These are phyloP conservation scores for Botrytis hyacinthi DNA, from an alignment of 2,329 filamentous ascomycete genomes.

Conservation along the genomic window DNA sequence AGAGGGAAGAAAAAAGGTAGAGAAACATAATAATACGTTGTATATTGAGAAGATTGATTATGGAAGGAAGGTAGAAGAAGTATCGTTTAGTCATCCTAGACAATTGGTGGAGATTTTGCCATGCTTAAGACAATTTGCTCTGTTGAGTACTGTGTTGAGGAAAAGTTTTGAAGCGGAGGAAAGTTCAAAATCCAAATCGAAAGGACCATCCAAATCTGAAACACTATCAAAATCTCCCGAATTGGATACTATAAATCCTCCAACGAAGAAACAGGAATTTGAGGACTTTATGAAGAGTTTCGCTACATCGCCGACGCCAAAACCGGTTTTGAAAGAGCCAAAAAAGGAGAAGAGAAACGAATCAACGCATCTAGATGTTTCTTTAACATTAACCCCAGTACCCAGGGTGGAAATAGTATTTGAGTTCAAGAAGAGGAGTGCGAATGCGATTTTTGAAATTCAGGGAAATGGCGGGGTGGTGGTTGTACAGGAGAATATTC, in stretches of 20 bases:
- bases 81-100: conserved; percentile 75
- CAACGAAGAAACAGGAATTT: conserved; percentile 35
- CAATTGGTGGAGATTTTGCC: conserved; percentile 75
- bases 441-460: conserved; percentile 38
- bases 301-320: neutral
- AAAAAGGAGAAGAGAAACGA: neutral
- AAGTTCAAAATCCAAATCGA: neutral
- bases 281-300: conserved; percentile 34
- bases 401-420: conserved; percentile 36
- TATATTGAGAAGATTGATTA: conserved; percentile 72
- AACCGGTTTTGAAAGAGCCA: conserved; percentile 21
- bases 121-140: conserved; percentile 70
- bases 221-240: neutral
- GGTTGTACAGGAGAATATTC: conserved; percentile 36
- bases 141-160: conserved; percentile 62
- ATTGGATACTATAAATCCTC: neutral
- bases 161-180: conserved; percentile 50
- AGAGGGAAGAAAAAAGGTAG: conserved; percentile 29
- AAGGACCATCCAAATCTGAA: neutral
- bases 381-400: conserved; percentile 34
- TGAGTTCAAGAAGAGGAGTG: conserved; percentile 30
- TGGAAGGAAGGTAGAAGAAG: conserved; percentile 61
- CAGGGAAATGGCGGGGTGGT: conserved; percentile 35
- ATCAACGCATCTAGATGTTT: conserved; percentile 30
- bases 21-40: conserved; percentile 57